Evolutionary conservation across 148 eudicot species (phyloP).

Genomic region (Arctostaphylos glauca): DNA sequence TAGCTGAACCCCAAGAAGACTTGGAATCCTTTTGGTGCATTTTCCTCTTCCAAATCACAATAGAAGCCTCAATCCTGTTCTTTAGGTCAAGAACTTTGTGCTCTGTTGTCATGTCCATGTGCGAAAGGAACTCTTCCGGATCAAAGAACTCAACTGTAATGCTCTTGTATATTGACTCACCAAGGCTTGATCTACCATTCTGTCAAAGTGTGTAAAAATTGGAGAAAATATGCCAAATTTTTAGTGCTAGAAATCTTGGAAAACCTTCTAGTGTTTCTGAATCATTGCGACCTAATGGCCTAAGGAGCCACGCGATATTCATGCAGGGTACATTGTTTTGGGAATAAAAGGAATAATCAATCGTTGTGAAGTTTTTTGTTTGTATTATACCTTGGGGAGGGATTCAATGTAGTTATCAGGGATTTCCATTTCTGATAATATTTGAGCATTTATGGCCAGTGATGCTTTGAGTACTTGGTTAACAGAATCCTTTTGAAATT

Average conservation of each 20-base stretch:
- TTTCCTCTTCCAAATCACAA: slow-evolving; percentile 66
- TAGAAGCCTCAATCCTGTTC: slow-evolving; percentile 65
- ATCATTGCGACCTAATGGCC: not conserved
- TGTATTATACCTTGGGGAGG: slow-evolving; percentile 48
- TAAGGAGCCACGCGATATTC: not conserved
- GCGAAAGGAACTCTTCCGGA: slow-evolving; percentile 41
- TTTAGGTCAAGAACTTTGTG: slow-evolving; percentile 63
- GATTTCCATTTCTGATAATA: slow-evolving; percentile 47
- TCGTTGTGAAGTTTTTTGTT: not conserved
- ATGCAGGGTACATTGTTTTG: not conserved
- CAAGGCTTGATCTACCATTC: slow-evolving; percentile 67
- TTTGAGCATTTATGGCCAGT: slow-evolving; percentile 57
- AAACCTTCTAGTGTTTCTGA: no score
- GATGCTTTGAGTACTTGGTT: slow-evolving; percentile 64
- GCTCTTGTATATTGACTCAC: slow-evolving; percentile 58
- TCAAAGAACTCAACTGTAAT: slow-evolving; percentile 63
- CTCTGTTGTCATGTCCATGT: slow-evolving; percentile 56
- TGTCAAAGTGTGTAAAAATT: slow-evolving; percentile 7
- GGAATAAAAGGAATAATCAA: not conserved
- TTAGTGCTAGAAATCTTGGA: no score
- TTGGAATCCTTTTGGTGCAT: slow-evolving; percentile 57
- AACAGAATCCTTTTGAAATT: slow-evolving; percentile 50
- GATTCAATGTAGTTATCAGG: slow-evolving; percentile 57
- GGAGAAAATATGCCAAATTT: not conserved
- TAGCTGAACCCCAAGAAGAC: slow-evolving; percentile 59